Base-by-base conservation (phyloP, 2,329 filamentous ascomycete genomes). In the Botrytis fragariae region DNA sequence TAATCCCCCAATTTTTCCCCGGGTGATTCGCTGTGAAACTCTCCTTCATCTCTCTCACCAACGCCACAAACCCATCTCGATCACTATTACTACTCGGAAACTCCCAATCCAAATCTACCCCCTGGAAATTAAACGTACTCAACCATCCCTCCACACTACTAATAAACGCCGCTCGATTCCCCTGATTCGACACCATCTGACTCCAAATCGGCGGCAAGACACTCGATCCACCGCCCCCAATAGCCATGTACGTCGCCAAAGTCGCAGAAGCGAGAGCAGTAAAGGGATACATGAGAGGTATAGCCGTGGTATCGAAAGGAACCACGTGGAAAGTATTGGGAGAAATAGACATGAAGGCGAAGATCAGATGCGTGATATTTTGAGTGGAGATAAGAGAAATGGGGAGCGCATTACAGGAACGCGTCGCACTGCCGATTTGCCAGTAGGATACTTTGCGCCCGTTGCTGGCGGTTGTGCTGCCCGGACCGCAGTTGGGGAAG, bases 91-190 rank as follows among this genome's bases (percentile, higher is more conserved):
- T 68, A 22, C 8, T n/a, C 0, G 84, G 85, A 72, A 83, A 86
- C 69, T 86, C 84, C 85, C 85, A 86, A 73, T 86, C 84, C 0
- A 86, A 72, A 72, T 87, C 85, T 3, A 84, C 79, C 3, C 85
- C 84, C 16, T 83, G 77, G 71, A 85, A 85, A 4, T 81, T 81
- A 70, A 82, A 83, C 39, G 73, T 71, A 0, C 75, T 59, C 80
- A 84, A 81, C 74, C 82, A 84, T 1, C 63, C 37, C 37, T 74
- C 74, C 0, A 83, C 69, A 0, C 81, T 84, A 0, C 60, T 48
- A 69, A 86, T 84, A 74, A 86, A 86, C 0, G 76, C 74, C 1
- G 79, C 78, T 10, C 83, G 77, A 62, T 78, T 80, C 3, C 69
- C 75, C 2, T 75, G 48, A 0, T 73, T 77, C 0, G 76, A 74